Percentiles rank a stretch among this genome's conserved stretches.
phyloP scores from a whole-genome alignment of 495 filamentous ascomycete species.

The Penicillium riverlandense region DNA sequence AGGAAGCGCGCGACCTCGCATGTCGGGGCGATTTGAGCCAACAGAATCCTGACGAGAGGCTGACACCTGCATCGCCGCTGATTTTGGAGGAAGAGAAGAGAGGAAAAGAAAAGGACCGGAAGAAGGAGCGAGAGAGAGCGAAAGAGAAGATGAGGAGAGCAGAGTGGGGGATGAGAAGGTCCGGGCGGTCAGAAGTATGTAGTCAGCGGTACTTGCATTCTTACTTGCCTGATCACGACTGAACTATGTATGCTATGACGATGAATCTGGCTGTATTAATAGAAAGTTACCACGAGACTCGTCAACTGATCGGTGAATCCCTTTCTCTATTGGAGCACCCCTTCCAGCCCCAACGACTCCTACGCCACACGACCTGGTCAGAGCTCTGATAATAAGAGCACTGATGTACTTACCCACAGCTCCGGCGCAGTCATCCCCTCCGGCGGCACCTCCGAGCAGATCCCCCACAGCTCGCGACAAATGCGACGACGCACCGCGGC shows the following conservation, averaged over 20 bases:
- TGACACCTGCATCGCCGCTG: too few species aligned
- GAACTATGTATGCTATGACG: neutral
- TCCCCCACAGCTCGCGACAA: constrained; percentile 45
- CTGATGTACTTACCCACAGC: constrained; percentile 40
- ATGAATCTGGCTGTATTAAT: neutral
- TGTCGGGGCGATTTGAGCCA: constrained; percentile 19
- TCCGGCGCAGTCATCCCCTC: constrained; percentile 38
- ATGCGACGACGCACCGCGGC: constrained; percentile 41
- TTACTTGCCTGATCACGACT: too few species aligned
- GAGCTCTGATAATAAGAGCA: neutral
- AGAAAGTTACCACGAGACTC: too few species aligned
- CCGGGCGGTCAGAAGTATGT: too few species aligned
- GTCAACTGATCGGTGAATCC: constrained; percentile 9
- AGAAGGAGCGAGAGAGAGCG: neutral
- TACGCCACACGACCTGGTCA: constrained; percentile 4
- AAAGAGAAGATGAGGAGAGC: neutral
- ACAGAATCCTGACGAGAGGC: neutral
- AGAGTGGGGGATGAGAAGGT: too few species aligned
- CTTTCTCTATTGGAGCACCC: constrained; percentile 17
- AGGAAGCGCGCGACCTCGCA: constrained; percentile 39
- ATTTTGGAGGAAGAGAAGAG: neutral
- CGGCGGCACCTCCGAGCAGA: constrained; percentile 39
- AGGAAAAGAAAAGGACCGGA: neutral
- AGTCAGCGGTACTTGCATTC: too few species aligned
- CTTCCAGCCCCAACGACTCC: constrained; percentile 40